Conservation (phyloP, 306 rosid genomes). For the Lathyrus sativus region DNA sequence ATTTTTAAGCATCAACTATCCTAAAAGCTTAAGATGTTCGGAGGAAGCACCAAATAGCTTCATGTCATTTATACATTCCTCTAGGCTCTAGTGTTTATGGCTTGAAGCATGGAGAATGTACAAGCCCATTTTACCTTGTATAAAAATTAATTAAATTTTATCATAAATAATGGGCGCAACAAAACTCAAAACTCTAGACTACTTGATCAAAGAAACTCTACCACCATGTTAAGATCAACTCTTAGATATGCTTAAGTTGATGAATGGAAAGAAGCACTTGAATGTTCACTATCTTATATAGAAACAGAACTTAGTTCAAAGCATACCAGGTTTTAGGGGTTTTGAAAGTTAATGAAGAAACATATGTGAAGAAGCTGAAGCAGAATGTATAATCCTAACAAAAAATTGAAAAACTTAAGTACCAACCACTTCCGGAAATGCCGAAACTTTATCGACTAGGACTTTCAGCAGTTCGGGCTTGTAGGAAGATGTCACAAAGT, state of each 20-base stretch:
- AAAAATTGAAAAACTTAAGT: conserved; percentile 31
- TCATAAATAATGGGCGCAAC: conserved; percentile 13
- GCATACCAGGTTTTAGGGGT: conserved; percentile 1
- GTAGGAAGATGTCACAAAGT: conserved; percentile 91
- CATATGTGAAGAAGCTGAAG: conserved; percentile 13
- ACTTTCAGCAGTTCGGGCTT: conserved; percentile 72
- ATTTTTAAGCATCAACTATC: conserved; percentile 5
- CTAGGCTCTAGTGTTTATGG: not conserved
- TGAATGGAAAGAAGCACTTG: conserved; percentile 21
- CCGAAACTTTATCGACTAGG: conserved; percentile 67
- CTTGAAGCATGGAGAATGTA: conserved; percentile 26
- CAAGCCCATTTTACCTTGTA: conserved; percentile 10
- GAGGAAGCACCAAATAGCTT: conserved; percentile 12
- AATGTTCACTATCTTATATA: conserved; percentile 9
- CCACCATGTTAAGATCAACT: conserved; percentile 13
- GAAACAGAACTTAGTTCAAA: conserved; percentile 16
- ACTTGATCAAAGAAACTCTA: conserved; percentile 4
- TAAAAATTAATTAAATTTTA: conserved; percentile 6
- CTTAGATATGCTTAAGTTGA: conserved; percentile 7
- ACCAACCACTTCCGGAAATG: conserved; percentile 92
- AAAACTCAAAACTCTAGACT: conserved; percentile 19
- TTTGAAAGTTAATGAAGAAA: conserved; percentile 29
- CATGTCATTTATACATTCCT: conserved; percentile 24
- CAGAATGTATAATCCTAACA: conserved; percentile 8
- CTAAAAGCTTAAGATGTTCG: no score